Conservation (phyloP, 345 rosid genomes). For the Salix koriyanagi region DNA sequence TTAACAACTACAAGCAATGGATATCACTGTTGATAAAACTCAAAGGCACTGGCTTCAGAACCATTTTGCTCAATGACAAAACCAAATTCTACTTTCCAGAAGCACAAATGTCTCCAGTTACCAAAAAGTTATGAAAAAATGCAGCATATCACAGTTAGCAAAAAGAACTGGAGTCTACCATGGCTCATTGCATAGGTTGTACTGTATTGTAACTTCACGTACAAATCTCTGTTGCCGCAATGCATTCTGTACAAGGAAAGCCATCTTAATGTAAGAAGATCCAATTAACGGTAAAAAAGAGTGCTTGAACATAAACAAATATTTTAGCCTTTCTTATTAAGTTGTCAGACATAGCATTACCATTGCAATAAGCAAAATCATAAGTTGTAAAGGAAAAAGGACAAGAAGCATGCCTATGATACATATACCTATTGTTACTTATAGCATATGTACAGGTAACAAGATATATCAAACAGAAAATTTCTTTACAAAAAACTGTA, state of each 20-base stretch:
- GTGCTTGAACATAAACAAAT: not conserved
- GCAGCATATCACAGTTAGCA: conserved; percentile 1
- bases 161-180: conserved; percentile 48
- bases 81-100: not conserved
- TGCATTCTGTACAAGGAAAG: conserved; percentile 64
- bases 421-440: not conserved
- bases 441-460: not conserved
- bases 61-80: not conserved
- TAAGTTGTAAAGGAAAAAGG: not conserved
- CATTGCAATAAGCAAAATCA: not conserved
- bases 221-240: conserved; percentile 94
- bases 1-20: not conserved
- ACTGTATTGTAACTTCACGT: conserved; percentile 96
- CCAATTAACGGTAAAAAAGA: not conserved
- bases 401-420: not conserved
- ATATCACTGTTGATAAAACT: not conserved
- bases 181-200: conserved; percentile 99
- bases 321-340: not conserved
- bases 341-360: not conserved
- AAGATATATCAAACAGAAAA: not conserved
- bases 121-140: not conserved
- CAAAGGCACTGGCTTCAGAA: not conserved
- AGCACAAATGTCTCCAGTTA: not conserved
- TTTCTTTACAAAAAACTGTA: no score
- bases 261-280: conserved; percentile 4